phyloP scores from a whole-genome alignment of 169 alveolate species.

The Plasmodium yoelii region DNA sequence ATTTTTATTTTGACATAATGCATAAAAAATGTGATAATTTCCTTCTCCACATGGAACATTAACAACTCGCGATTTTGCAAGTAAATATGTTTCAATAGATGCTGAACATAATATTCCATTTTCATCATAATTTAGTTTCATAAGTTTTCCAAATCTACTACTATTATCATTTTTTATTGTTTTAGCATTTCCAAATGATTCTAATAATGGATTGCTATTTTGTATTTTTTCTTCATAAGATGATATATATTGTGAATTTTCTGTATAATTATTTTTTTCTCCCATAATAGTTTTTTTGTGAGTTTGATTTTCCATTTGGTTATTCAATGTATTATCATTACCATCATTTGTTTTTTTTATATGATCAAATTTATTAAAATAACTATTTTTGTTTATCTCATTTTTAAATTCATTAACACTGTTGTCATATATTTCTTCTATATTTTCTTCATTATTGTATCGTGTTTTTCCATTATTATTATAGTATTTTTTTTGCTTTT shows the following conservation, averaged over 20 bases:
- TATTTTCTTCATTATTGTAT: neutral
- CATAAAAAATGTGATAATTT: constrained; percentile 97
- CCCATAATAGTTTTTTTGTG: neutral
- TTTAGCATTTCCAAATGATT: constrained; percentile 99
- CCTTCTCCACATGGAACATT: constrained; percentile 93
- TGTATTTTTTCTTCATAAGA: constrained; percentile 85
- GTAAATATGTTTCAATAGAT: constrained; percentile 94
- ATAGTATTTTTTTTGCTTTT: neutral
- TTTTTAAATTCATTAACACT: neutral
- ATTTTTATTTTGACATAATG: constrained; percentile 80
- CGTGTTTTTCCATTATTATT: neutral
- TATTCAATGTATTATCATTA: neutral
- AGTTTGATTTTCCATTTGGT: neutral
- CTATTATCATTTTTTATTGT: constrained; percentile 98
- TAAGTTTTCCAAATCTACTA: constrained; percentile 98
- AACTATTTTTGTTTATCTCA: neutral
- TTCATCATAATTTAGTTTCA: constrained; percentile 92
- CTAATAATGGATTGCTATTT: constrained; percentile 97
- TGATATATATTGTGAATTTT: neutral
- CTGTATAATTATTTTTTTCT: neutral
- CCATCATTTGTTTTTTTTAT: neutral
- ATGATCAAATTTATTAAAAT: neutral
- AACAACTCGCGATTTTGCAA: constrained; percentile 96
- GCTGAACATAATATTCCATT: constrained; percentile 94
- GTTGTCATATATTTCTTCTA: neutral